A percentile compares a stretch with the other conserved stretches of the same genome.
phyloP scores from a whole-genome alignment of 768 basidiomycete species.

The Agaricus blazei region DNA sequence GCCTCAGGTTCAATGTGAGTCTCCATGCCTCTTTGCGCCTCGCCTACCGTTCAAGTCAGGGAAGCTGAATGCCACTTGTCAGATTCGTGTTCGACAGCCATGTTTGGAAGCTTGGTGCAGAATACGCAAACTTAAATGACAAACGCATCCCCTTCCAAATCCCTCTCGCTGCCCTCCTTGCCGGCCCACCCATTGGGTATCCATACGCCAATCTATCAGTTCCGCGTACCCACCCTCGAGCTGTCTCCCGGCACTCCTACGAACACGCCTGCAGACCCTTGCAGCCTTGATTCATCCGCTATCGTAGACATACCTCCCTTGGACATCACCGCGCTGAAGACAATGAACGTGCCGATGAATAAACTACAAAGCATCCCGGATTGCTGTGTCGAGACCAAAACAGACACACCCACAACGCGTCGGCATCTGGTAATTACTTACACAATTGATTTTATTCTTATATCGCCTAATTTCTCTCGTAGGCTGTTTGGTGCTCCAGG shows the following conservation, averaged over 20 bases:
- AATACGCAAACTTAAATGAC: conserved; percentile 43
- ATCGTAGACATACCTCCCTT: conserved; percentile 19
- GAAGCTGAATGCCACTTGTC: not conserved
- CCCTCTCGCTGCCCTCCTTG: conserved; percentile 48
- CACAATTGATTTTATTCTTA: not conserved
- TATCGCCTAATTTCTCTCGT: not conserved
- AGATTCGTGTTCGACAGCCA: conserved; percentile 59
- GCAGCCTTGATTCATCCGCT: conserved; percentile 19
- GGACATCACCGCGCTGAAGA: conserved; percentile 23
- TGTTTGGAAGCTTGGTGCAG: conserved; percentile 42
- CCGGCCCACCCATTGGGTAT: conserved; percentile 30
- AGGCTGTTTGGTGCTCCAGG: conserved; percentile 48
- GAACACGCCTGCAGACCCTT: conserved; percentile 33
- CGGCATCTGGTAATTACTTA: conserved; percentile 38
- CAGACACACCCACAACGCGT: conserved; percentile 36
- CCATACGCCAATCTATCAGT: conserved; percentile 10
- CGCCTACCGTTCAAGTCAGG: not conserved
- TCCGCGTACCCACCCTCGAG: conserved; percentile 29
- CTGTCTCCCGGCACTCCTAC: conserved; percentile 43
- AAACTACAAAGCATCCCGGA: conserved; percentile 36
- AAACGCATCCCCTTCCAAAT: conserved; percentile 47
- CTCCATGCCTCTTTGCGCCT: not conserved
- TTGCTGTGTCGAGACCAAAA: conserved; percentile 45
- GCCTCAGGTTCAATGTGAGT: conserved; percentile 44
- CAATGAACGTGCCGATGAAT: conserved; percentile 42